Evolutionary conservation across 2,329 filamentous ascomycete genomes (phyloP).

Genomic region (Exophiala sideris): DNA sequence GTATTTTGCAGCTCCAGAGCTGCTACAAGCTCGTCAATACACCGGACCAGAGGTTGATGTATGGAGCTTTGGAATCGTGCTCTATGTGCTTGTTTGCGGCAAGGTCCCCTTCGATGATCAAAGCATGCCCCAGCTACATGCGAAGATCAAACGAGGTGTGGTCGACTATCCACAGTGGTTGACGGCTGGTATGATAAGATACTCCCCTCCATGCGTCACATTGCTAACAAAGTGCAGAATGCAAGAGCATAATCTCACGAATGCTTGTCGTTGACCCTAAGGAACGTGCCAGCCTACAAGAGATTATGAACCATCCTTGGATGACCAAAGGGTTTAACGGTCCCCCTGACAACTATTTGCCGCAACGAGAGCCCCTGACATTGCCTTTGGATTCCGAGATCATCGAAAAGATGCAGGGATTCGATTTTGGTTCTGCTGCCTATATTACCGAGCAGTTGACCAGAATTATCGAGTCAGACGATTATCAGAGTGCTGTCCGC

Average conservation of each 20-base stretch:
- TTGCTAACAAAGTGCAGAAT: constrained; percentile 63
- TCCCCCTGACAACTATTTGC: constrained; percentile 85
- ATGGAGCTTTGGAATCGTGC: constrained; percentile 97
- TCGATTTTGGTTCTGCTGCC: constrained; percentile 89
- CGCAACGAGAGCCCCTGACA: constrained; percentile 76
- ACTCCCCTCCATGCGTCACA: constrained; percentile 12
- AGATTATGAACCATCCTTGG: constrained; percentile 95
- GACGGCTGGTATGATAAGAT: constrained; percentile 66
- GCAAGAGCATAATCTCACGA: constrained; percentile 83
- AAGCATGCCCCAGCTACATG: constrained; percentile 96
- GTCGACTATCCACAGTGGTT: constrained; percentile 96
- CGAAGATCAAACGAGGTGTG: constrained; percentile 95
- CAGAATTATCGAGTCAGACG: constrained; percentile 85
- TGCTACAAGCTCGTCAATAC: constrained; percentile 90
- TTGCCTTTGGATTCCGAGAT: constrained; percentile 79
- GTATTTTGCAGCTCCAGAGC: constrained; percentile 94
- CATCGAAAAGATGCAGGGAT: constrained; percentile 91
- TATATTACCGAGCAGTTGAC: constrained; percentile 77
- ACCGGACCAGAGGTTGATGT: constrained; percentile 95
- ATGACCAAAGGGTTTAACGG: constrained; percentile 86
- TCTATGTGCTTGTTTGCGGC: constrained; percentile 94
- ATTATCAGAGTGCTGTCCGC: constrained; percentile 83
- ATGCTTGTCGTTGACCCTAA: constrained; percentile 95
- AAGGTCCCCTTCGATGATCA: constrained; percentile 99
- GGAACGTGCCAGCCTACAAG: constrained; percentile 77